Evolutionary conservation across 345 rosid species (phyloP).

Genomic region (Moringa oleifera): DNA sequence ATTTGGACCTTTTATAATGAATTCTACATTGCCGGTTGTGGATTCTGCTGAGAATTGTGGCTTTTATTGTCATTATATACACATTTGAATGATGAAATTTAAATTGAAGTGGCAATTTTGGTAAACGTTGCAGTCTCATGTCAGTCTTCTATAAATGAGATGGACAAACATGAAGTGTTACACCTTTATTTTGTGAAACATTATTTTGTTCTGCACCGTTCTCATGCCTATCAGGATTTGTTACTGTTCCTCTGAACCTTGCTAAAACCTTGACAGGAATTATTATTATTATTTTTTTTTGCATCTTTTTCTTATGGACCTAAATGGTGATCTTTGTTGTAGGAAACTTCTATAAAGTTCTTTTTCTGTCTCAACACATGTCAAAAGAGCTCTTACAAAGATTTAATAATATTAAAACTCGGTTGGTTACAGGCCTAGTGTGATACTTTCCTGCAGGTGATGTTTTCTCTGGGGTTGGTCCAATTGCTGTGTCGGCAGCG

Average conservation of each 20-base stretch:
- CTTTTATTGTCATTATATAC: neutral
- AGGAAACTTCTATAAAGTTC: neutral
- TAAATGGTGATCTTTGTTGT: neutral
- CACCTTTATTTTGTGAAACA: neutral
- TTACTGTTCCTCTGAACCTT: neutral
- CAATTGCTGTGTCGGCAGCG: slow-evolving; percentile 77
- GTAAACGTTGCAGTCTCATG: neutral
- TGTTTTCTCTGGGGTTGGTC: slow-evolving; percentile 84
- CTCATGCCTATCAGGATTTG: neutral
- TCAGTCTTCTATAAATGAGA: neutral
- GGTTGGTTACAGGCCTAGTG: slow-evolving; percentile 12
- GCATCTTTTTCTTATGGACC: no score
- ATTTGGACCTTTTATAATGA: neutral
- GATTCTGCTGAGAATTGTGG: neutral
- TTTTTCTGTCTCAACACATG: neutral
- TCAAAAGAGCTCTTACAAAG: neutral
- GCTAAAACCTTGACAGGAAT: neutral
- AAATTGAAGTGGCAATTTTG: no score
- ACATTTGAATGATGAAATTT: neutral
- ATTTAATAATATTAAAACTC: no score
- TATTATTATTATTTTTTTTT: no score
- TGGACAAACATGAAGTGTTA: neutral
- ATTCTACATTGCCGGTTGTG: neutral
- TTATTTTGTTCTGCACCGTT: neutral
- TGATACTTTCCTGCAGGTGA: slow-evolving; percentile 47